Conservation (phyloP, 73 alveolate species). For the Stentor coeruleus region DNA sequence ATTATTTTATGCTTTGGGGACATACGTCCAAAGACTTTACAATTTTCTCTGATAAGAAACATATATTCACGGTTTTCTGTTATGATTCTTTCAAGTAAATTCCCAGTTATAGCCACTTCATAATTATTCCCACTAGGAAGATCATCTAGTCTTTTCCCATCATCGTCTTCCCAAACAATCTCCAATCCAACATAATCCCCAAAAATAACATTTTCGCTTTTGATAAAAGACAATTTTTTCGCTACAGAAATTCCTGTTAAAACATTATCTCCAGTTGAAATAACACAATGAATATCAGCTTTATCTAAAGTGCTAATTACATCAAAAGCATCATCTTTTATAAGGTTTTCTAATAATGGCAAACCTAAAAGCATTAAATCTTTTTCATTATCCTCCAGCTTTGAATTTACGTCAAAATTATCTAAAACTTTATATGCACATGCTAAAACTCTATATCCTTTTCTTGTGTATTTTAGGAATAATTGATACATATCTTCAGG, state of each 20-base stretch:
- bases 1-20: conserved; percentile 96
- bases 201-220: background rate
- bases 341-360: conserved; percentile 77
- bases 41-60: conserved; percentile 60
- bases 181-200: conserved; percentile 1
- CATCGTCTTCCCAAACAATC: background rate
- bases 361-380: conserved; percentile 87
- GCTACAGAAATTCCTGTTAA: conserved; percentile 95
- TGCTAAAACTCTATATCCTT: conserved; percentile 91
- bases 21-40: conserved; percentile 98
- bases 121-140: background rate
- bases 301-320: conserved; percentile 58
- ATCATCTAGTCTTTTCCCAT: background rate
- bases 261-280: conserved; percentile 98
- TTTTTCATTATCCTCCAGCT: conserved; percentile 66
- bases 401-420: conserved; percentile 40
- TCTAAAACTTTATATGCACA: conserved; percentile 72
- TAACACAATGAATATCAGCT: conserved; percentile 80
- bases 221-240: conserved; percentile 59
- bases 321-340: conserved; percentile 71
- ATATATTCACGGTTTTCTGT: conserved; percentile 49
- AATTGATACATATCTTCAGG: conserved; percentile 27
- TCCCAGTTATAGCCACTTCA: background rate
- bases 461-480: conserved; percentile 71
- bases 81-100: background rate